Conservation (phyloP, 2,329 filamentous ascomycete species). For the Byssothecium circinans region DNA sequence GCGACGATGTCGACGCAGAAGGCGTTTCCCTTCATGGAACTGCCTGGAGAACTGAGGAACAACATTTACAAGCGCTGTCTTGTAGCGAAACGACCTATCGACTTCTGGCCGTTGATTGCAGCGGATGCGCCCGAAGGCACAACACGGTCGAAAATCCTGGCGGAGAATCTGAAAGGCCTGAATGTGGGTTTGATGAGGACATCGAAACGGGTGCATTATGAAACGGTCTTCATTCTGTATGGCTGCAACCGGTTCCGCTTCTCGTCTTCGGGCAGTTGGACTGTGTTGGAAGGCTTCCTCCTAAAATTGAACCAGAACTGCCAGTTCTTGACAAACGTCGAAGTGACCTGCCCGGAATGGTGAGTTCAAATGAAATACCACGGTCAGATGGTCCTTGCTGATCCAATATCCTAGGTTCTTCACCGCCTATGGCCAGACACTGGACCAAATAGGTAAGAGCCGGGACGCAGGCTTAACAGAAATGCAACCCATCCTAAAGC, state of each 20-base stretch:
- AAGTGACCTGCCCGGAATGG: conserved; percentile 1
- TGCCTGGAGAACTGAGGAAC: conserved; percentile 8
- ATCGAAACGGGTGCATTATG: conserved; percentile 9
- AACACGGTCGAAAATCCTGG: neutral
- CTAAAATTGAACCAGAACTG: conserved; percentile 7
- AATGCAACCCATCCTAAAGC: neutral
- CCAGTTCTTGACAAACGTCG: conserved; percentile 9
- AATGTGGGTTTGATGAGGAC: conserved; percentile 6
- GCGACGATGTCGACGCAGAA: neutral
- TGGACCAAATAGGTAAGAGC: too few species aligned
- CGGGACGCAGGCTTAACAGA: too few species aligned
- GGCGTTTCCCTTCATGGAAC: conserved; percentile 9
- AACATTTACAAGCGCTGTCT: conserved; percentile 6
- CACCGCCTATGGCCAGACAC: neutral
- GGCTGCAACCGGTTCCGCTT: conserved; percentile 16
- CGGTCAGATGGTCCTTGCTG: too few species aligned
- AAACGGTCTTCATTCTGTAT: conserved; percentile 10
- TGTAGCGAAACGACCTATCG: conserved; percentile 6
- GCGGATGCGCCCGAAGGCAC: neutral
- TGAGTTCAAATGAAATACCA: neutral
- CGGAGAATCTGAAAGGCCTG: conserved; percentile 6
- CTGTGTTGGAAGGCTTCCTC: conserved; percentile 5
- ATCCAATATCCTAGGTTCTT: neutral
- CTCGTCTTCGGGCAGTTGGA: conserved; percentile 6
- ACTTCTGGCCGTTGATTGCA: neutral